These are phyloP conservation scores for Silene noctiflora DNA, from an alignment of 179 eudicot species.

Conservation along the genomic window DNA sequence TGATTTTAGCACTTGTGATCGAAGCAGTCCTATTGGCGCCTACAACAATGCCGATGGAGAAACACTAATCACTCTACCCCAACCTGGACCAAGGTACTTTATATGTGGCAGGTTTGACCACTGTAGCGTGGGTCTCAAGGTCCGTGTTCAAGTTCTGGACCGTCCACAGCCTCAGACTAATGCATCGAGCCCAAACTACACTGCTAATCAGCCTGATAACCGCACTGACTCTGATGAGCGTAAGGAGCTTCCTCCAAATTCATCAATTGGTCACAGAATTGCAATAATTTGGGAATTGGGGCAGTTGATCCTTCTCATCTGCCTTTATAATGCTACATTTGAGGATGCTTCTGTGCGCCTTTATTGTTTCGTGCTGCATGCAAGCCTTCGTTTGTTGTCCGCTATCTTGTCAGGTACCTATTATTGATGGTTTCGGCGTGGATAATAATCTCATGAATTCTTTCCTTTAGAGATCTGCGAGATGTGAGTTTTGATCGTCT, in stretches of 20 bases:
- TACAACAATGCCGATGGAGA: slow-evolving; percentile 1
- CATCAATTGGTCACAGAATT: not conserved
- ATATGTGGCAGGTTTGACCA: slow-evolving; percentile 21
- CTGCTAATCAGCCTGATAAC: not conserved
- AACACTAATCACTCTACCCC: slow-evolving; percentile 15
- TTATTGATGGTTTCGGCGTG: too few species aligned
- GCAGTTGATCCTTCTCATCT: not conserved
- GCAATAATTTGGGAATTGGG: not conserved
- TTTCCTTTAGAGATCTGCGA: not conserved
- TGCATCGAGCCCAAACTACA: not conserved
- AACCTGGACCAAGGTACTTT: slow-evolving; percentile 22
- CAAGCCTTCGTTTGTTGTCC: too few species aligned
- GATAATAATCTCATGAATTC: not conserved
- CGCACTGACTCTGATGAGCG: too few species aligned
- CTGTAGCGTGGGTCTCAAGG: slow-evolving; percentile 20
- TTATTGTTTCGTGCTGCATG: too few species aligned
- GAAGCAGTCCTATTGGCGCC: slow-evolving; percentile 17
- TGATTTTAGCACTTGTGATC: slow-evolving; percentile 5
- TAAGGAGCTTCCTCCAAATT: not conserved
- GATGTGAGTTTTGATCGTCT: not conserved
- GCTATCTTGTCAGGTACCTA: too few species aligned
- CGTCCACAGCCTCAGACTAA: slow-evolving; percentile 6
- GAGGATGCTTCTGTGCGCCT: not conserved
- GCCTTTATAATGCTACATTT: not conserved
- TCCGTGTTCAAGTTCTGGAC: slow-evolving; percentile 11